Evolutionary conservation across 2,329 filamentous ascomycete genomes (phyloP), one percentile per base, ranked within the genome.

Genomic region (Epichloe bromicola): DNA sequence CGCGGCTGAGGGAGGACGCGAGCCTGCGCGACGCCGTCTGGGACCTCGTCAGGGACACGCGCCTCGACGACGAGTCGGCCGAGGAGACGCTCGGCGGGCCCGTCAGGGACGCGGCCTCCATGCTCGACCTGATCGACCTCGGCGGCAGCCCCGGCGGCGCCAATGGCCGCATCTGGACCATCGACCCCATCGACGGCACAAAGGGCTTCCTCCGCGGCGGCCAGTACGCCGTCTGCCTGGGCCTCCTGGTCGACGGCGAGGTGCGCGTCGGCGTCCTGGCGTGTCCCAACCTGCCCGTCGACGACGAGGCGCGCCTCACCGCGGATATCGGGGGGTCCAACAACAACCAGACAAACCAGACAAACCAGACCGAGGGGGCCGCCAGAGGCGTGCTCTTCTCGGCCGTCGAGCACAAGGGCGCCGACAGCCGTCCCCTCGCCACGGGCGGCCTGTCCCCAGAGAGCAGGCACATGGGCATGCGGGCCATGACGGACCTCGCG

Each of bases 101-200:
- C 8, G 73, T 82, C 34, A 73, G 76, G 62, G 79, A 73, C 59
- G 78, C 80, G 53, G 82, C 88, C 52, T 72, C 74, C 39, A 82
- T 86, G 82, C 66, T 86, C 54, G 73, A 79, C 57, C 70, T 83
- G 39, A 82, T 88, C 57, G 84, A 87, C 70, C 67, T 69, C 54
- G 84, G 84, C 41, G 79, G 78, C 64, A 87, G 83, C 68, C 70
- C 78, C 52, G 88, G 88, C 54, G 88, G 88, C 30, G 67, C 71
- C 54, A 76, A 73, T 57, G 89, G 88, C 55, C 78, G 93, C 58
- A 88, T 97, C 67, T 98, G 93, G 93, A 87, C 91, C 40, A 82
- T 98, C 52, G 93, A 98, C 68, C 93, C 93, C 53, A 96, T 98
- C 56, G 93, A 98, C 68, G 93, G 93, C 58, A 98, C 93, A 50